Conservation (phyloP, 768 basidiomycete genomes). For the Collybia sordida region DNA sequence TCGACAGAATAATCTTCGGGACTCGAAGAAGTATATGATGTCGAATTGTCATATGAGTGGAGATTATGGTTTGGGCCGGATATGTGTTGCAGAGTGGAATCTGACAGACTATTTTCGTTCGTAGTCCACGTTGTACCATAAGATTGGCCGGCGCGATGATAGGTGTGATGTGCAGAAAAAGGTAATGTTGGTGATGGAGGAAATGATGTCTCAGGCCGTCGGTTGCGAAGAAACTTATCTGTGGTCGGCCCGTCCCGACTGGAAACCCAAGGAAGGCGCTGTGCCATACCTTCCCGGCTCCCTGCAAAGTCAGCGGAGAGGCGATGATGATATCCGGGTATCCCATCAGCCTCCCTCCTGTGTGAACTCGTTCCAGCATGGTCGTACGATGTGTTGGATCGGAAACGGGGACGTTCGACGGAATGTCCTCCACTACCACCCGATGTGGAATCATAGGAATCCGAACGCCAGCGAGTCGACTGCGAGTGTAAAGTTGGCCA, state of each 20-base stretch:
- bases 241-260: conserved; percentile 27
- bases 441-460: conserved; percentile 27
- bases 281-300: conserved; percentile 29
- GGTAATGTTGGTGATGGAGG: conserved; percentile 35
- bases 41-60: background rate
- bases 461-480: conserved; percentile 38
- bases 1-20: conserved; percentile 45
- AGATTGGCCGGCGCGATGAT: conserved; percentile 32
- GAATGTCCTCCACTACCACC: conserved; percentile 30
- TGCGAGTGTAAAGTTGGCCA: conserved; percentile 38
- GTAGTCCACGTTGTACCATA: conserved; percentile 43
- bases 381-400: conserved; percentile 38
- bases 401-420: conserved; percentile 21
- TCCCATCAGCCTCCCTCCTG: conserved; percentile 31
- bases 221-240: conserved; percentile 31
- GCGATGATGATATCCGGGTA: conserved; percentile 23
- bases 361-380: conserved; percentile 18
- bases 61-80: conserved; percentile 10
- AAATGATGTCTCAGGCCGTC: conserved; percentile 28
- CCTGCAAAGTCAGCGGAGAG: conserved; percentile 22
- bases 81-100: conserved; percentile 19
- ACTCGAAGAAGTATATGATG: conserved; percentile 34
- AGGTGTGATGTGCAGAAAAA: conserved; percentile 34
- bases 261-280: conserved; percentile 38
- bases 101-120: conserved; percentile 28